Base-by-base conservation (phyloP, 768 basidiomycete species). In the Lactifluus volemus region DNA sequence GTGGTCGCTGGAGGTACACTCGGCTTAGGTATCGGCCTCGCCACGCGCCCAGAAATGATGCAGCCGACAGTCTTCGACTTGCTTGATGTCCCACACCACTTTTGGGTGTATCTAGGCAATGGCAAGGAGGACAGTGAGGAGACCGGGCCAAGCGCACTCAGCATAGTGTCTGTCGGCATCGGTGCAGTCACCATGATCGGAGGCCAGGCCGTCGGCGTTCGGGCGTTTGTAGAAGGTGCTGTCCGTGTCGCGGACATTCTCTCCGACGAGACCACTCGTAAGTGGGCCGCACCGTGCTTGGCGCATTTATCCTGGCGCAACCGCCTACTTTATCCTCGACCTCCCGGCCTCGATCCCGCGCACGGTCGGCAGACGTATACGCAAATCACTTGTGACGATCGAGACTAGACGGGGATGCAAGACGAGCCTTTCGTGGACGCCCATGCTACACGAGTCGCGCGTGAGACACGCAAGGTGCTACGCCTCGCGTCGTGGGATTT, bases 391-490 rank as follows among this genome's bases (percentile, higher is more conserved):
- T 8, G 68, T 79, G 15, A 75, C 72, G 36, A 65, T 70, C n/a
- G 76, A 77, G 48, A 78, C 78, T 34, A 76, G 72, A 25, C 74
- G 19, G 79, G 80, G 25, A 73, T 76, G 38, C 80, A 82, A 50
- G 78, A 83, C 54, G 69, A 70, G n/a, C 63, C 77, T 34, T 93
- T 86, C 68, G 79, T 87, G 34, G 82, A 85, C 58, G 77, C 74
- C 2, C 86, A 98, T 69, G 79, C 82, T 2, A 78, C 76, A 47
- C 79, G 96, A 21, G 80, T 98, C 44, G 76, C 84, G 55, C 78
- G 84, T 41, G 96, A 98, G 79, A 90, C 92, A 25, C 81, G 96
- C 67, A 98, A 98, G 76, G 96, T 99, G 49, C 75, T 99, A 61
- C 79, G 95, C 51, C 72, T 93, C 34, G 95, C 90, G 19, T 85